A percentile compares a stretch with the other conserved stretches of the same genome.
Conservation (phyloP, 2,329 filamentous ascomycete species). For the Fusarium goolgardi region DNA sequence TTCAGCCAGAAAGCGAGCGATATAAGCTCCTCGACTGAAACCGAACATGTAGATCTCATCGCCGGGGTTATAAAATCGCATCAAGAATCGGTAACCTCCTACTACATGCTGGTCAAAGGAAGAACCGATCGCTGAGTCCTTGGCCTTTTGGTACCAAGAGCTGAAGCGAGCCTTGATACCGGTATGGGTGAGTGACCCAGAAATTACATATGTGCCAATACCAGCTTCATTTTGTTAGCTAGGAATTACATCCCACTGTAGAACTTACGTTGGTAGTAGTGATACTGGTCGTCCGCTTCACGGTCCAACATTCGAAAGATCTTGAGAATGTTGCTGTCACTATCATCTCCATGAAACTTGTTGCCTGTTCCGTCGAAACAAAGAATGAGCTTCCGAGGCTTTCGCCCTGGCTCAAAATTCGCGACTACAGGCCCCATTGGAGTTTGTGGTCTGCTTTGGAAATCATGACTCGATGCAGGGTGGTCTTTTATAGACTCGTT, state of each 20-base stretch:
- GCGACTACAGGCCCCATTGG: conserved; percentile 38
- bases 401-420: conserved; percentile 30
- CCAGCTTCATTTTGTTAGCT: conserved; percentile 59
- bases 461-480: conserved; percentile 32
- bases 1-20: conserved; percentile 80
- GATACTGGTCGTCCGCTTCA: conserved; percentile 69
- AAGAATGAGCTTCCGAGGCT: conserved; percentile 63
- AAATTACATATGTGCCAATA: conserved; percentile 78
- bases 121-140: conserved; percentile 82
- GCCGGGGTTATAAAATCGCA: conserved; percentile 75
- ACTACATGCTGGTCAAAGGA: conserved; percentile 87
- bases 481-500: conserved; percentile 28
- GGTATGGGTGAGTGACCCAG: conserved; percentile 68
- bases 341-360: conserved; percentile 71
- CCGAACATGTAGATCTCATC: conserved; percentile 79
- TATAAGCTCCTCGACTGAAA: conserved; percentile 78
- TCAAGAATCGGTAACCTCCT: conserved; percentile 82
- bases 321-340: conserved; percentile 74
- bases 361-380: conserved; percentile 74
- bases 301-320: conserved; percentile 77
- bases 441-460: conserved; percentile 40
- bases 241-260: not conserved
- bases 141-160: conserved; percentile 77
- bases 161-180: conserved; percentile 66
- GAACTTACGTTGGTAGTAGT: conserved; percentile 71